Conservation (phyloP, 2,329 filamentous ascomycete species). For the Curvularia verruculosa region DNA sequence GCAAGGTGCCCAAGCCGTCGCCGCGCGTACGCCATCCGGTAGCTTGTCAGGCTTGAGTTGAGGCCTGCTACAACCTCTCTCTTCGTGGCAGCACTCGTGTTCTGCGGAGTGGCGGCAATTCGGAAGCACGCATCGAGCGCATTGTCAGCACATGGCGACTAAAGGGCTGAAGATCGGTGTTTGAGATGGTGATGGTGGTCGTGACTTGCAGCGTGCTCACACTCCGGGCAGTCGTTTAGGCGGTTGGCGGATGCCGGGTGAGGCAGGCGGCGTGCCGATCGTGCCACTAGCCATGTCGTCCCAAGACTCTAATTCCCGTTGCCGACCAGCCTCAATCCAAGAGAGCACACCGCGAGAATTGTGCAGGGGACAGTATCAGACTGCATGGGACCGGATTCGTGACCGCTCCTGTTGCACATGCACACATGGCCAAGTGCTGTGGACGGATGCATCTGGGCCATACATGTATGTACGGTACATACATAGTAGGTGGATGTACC, state of each 20-base stretch:
- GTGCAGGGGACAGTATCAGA: neutral
- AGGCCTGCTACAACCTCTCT: conserved; percentile 5
- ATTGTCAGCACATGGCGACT: conserved; percentile 1
- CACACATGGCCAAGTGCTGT: no score
- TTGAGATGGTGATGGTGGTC: neutral
- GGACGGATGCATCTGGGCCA: neutral
- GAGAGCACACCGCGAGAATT: neutral
- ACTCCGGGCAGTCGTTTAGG: conserved; percentile 5
- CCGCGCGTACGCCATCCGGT: conserved; percentile 11
- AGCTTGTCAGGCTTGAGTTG: conserved; percentile 4
- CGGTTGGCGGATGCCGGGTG: conserved; percentile 8
- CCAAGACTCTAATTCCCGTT: neutral
- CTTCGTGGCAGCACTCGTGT: neutral
- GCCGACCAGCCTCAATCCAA: conserved; percentile 6
- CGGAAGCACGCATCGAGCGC: neutral
- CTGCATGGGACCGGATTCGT: neutral
- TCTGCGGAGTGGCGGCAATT: neutral
- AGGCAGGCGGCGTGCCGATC: conserved; percentile 9
- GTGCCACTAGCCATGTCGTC: conserved; percentile 3
- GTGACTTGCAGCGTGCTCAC: conserved; percentile 1
- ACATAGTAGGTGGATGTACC: no score
- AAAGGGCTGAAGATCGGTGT: neutral
- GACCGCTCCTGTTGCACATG: neutral
- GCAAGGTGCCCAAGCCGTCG: conserved; percentile 14
- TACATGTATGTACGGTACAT: no score